These are phyloP conservation scores for Mucor plumbeus DNA, from an alignment of 371 early-diverging fungal genomes.

Conservation along the genomic window DNA sequence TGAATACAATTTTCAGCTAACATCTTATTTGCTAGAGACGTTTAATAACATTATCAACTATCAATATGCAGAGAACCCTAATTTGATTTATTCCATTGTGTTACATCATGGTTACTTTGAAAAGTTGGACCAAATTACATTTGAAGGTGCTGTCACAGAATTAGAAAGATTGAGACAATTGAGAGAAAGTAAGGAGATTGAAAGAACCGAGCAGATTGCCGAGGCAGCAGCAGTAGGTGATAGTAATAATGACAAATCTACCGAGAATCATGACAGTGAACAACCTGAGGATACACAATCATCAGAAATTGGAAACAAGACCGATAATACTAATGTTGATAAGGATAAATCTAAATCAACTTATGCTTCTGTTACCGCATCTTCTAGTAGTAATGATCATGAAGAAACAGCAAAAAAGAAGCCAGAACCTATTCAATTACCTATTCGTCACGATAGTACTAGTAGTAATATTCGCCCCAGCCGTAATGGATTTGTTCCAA, in stretches of 20 bases:
- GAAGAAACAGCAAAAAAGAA: background rate
- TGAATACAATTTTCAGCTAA: constrained; percentile 73
- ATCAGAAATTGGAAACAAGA: background rate
- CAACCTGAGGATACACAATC: background rate
- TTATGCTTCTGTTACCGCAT: background rate
- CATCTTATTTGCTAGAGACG: constrained; percentile 75
- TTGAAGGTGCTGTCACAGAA: constrained; percentile 66
- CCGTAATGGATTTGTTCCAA: constrained; percentile 21
- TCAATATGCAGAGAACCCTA: constrained; percentile 76
- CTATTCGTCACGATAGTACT: background rate
- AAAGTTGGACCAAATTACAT: constrained; percentile 64
- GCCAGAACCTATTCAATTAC: background rate
- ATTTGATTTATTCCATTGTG: constrained; percentile 79
- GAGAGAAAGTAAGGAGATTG: constrained; percentile 33
- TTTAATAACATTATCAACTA: constrained; percentile 85
- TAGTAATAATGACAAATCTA: background rate
- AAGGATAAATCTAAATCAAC: background rate
- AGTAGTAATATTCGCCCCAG: background rate
- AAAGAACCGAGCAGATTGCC: background rate
- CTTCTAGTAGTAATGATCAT: background rate
- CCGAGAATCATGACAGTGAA: background rate
- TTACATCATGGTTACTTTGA: constrained; percentile 70
- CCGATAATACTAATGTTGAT: background rate
- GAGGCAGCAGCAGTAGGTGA: background rate
- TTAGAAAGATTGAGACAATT: constrained; percentile 55